Base-by-base conservation (phyloP, 2,329 filamentous ascomycete species). In the Arthrobotrys pseudoclavata region DNA sequence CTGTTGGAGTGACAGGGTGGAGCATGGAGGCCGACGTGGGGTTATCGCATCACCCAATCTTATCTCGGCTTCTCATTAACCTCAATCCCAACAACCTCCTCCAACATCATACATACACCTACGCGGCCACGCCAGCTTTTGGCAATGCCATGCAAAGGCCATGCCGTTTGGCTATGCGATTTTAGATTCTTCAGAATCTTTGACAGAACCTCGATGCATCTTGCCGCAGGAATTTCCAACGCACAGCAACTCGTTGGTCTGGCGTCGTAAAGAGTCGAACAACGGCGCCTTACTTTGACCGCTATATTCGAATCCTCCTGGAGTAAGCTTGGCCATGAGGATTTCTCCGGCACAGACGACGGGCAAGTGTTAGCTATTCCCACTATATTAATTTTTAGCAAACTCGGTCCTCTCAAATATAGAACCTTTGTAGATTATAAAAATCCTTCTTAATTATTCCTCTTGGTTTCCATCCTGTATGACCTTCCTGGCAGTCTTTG, bases 141-240 rank as follows among this genome's bases (percentile, higher is more conserved):
- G 4, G 20, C n/a, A 24, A 66, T 66, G 61, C 24, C 61, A 5
- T 66, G 45, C 61, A 37, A 50, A 29, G n/a, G 45, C 24, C 61
- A 66, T 13, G 26, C 34, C 15, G 1, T 31, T 15, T 40, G 42
- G 61, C 45, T 24, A 15, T 13, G 26, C 20, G 4, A 47, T 22
- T 26, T 22, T 9, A 26, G 5, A 52, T 15, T 26, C 47, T 26
- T 15, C 12, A 26, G 22, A 2, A 13, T 52, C 20, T 52, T 52
- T 10, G 47, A 52, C 13, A 15, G 13, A 40, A 9, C 37, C 37
- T 13, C 13, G 37, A n/a, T 40, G 37, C 12, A n/a, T 5, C 20
- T 13, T 13, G 47, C 22, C 47, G 5, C 22, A 26, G 2, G 20
- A 52, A 47, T 10, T 47, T 47, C 5, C 2, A 20, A 4, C 42